These are phyloP conservation scores for Plasmodium adleri DNA, from an alignment of 169 alveolate genomes.

Conservation along the genomic window DNA sequence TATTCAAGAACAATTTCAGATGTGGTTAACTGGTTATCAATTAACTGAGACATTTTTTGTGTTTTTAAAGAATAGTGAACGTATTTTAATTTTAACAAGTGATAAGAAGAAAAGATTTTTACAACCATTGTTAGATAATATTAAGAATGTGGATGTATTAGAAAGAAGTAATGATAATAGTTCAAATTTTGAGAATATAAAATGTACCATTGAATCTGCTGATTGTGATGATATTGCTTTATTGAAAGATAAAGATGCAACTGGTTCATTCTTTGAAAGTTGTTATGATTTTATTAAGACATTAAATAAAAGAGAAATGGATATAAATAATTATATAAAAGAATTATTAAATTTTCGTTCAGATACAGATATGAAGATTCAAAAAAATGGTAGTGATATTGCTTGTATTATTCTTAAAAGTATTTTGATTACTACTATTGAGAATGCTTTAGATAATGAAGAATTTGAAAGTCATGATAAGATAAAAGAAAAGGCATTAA, in stretches of 20 bases:
- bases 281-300: conserved; percentile 43
- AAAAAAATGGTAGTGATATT: conserved; percentile 82
- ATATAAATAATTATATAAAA: conserved; percentile 28
- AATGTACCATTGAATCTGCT: conserved; percentile 4
- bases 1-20: conserved; percentile 77
- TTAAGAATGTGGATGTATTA: conserved; percentile 18
- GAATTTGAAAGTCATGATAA: conserved; percentile 80
- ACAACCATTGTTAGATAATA: conserved; percentile 43
- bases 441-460: conserved; percentile 85
- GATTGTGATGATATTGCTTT: conserved; percentile 26
- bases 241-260: conserved; percentile 60
- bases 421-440: conserved; percentile 83
- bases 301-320: conserved; percentile 25
- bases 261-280: conserved; percentile 53
- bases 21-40: conserved; percentile 93
- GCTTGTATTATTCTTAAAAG: conserved; percentile 84
- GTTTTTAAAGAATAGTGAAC: conserved; percentile 83
- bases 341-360: conserved; percentile 50
- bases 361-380: conserved; percentile 71
- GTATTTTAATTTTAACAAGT: conserved; percentile 87
- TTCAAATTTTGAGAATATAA: conserved; percentile 36
- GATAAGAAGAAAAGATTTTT: conserved; percentile 86
- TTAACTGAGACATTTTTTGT: conserved; percentile 91
- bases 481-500: conserved; percentile 78
- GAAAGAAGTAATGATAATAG: conserved; percentile 47